Evolutionary conservation across 1,284 basidiomycete genomes (phyloP), one percentile per base, ranked within the genome.

Genomic region (Microbotryomycetes sp.): DNA sequence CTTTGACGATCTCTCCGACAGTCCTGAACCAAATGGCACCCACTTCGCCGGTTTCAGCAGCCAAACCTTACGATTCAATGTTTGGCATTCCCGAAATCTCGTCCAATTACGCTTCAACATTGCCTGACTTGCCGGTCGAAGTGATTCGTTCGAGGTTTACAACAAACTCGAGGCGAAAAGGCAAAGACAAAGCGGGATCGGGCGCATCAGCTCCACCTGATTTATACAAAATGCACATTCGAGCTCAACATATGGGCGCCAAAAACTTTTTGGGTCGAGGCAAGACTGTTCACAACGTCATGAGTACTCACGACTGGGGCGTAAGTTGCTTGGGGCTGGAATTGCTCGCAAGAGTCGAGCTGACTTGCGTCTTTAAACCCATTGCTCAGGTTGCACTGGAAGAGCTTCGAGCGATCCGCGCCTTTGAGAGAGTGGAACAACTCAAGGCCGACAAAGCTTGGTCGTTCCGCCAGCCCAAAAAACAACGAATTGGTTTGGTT

Each of bases 381-480:
- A 19, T 45, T 49, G 15, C 56, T 54, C 14, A 70, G 56, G 55
- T 62, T 49, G 57, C 68, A 47, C 52, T 72, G 51, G 67, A 71
- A 26, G 67, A 67, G 25, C 56, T 71, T 55, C 56, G 70, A 9
- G 68, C 70, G 4, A 48, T 70, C 6, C 82, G 89, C 23, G 86
- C 89, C 1, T 82, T 96, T 72, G 90, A 93, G 54, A 82, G 87
- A 6, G 86, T 98, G 56, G 92, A 98, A 65, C 77, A 80, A 53
- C 81, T 97, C 66, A 96, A 97, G 76, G 81, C 84, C 19, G 81
- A 82, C 15, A 87, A 86, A 1, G 80, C 84, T 30, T 99, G 96
- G 96, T 89, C 88, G 71, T 90, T 96, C 73, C 81, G 93, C 52
- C 96, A 99, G 72, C 90, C 92, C 1, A 97, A 96, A 78, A 96